Evolutionary conservation across 225 moss, liverwort and hornwort genomes (phyloP), one percentile per base, ranked within the genome.

Genomic region (Rhytidiadelphus loreus): DNA sequence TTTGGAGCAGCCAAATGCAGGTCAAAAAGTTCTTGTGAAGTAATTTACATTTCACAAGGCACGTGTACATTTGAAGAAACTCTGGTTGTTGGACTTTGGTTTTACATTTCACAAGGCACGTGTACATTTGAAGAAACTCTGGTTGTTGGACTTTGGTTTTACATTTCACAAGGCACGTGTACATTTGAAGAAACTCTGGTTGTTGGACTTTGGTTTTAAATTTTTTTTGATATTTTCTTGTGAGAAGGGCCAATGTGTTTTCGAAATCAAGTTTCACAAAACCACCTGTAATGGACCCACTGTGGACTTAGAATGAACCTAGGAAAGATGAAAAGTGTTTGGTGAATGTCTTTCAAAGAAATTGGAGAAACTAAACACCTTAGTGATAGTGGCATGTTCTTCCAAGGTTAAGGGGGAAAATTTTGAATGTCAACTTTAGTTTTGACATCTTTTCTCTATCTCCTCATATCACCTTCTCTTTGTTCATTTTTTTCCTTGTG

Each of bases 381-480:
- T 0, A 29, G 1, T 17, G 6, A 29, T 44, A 17, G 17, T 0
- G 6, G 1, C 1, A 0, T 0, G 0, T 73, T 73, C 11, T 72
- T 72, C 8, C 0, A 17, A 29, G 10, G 10, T 10, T 3, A 28
- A 6, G 6, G 6, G 13, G 3, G 2, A 29, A 44, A 17, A 46
- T 18, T 73, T 30, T 72, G 2, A 46, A 30, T 0, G 0, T 11
- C 30, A 30, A 30, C 24, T 11, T 72, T 0, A 11, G 0, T 17
- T 44, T 44, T 17, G 17, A 17, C 10, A 29, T 73, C 10, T 28
- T 29, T 12, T 28, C 28, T 10, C 11, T 44, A 10, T 11, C 29
- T 18, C 0, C 0, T 30, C 2, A 1, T 46, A 44, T 44, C 6
- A 29, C 6, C 10, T 72, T 6, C 0, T 46, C 11, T 44, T 29